These are phyloP conservation scores for Colletotrichum truncatum DNA, from an alignment of 2,329 filamentous ascomycete genomes.

Conservation along the genomic window DNA sequence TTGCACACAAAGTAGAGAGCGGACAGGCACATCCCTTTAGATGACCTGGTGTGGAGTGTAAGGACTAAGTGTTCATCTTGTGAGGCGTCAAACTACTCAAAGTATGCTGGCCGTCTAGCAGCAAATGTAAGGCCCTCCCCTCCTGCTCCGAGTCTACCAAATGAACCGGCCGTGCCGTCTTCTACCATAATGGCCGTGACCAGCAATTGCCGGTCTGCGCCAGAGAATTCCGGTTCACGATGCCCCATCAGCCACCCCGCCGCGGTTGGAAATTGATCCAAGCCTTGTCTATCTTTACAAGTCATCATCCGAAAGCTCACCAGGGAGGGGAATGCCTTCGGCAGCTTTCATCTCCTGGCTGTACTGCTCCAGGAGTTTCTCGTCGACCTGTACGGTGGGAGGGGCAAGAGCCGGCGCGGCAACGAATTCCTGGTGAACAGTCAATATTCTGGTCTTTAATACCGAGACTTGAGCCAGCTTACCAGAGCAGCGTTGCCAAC, in stretches of 20 bases:
- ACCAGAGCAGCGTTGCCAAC: slow-evolving; percentile 91
- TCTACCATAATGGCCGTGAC: slow-evolving; percentile 26
- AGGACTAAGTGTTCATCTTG: slow-evolving; percentile 29
- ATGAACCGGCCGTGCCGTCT: slow-evolving; percentile 24
- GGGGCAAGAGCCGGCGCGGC: slow-evolving; percentile 94
- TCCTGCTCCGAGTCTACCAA: slow-evolving; percentile 27
- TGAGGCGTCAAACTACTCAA: slow-evolving; percentile 31
- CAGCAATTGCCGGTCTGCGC: slow-evolving; percentile 20
- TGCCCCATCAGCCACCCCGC: slow-evolving; percentile 8
- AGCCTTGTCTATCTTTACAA: slow-evolving; percentile 52
- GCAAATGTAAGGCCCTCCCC: slow-evolving; percentile 26
- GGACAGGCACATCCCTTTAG: neutral
- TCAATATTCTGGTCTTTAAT: slow-evolving; percentile 36
- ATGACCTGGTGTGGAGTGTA: slow-evolving; percentile 12
- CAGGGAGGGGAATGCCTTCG: slow-evolving; percentile 85
- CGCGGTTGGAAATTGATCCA: slow-evolving; percentile 15
- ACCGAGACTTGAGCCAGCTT: slow-evolving; percentile 47
- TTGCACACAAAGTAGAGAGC: neutral
- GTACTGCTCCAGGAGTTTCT: slow-evolving; percentile 83
- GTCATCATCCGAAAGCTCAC: slow-evolving; percentile 86
- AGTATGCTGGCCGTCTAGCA: slow-evolving; percentile 29
- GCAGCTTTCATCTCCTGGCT: slow-evolving; percentile 88
- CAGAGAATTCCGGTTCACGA: slow-evolving; percentile 23
- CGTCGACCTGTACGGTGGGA: slow-evolving; percentile 90
- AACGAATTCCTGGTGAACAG: slow-evolving; percentile 83